phyloP scores from a whole-genome alignment of 306 rosid species.

The Carpinus fangiana region DNA sequence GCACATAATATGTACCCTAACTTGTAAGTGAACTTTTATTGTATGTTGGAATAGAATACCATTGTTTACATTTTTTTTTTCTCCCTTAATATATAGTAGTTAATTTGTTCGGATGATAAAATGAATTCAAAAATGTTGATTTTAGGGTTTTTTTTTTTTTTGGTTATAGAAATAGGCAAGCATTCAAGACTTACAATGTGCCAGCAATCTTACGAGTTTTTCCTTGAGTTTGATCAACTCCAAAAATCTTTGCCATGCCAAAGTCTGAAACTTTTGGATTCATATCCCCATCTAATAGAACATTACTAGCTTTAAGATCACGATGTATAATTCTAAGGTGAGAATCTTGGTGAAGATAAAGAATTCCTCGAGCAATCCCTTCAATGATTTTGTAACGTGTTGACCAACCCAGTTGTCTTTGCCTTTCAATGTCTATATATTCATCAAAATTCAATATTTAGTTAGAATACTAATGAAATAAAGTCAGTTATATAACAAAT shows the following conservation, averaged over 20 bases:
- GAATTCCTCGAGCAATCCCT: conserved; percentile 36
- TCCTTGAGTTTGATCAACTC: conserved; percentile 25
- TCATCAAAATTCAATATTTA: no score
- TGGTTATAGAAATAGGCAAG: no score
- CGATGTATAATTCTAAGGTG: conserved; percentile 35
- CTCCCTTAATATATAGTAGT: no score
- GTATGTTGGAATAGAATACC: no score
- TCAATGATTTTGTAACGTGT: conserved; percentile 35
- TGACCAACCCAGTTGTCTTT: conserved; percentile 38
- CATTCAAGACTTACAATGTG: conserved; percentile 24
- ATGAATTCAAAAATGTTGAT: no score
- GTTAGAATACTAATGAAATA: no score
- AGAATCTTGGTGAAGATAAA: conserved; percentile 46
- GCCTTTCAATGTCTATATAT: conserved; percentile 30
- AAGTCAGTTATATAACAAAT: no score
- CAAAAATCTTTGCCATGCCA: conserved; percentile 29
- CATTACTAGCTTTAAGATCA: conserved; percentile 38
- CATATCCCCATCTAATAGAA: conserved; percentile 34
- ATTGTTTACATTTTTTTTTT: no score
- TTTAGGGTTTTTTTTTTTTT: no score
- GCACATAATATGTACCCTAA: no score
- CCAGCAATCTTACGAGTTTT: conserved; percentile 28
- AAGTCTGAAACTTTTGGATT: conserved; percentile 31
- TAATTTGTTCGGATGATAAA: no score
- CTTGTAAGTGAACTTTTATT: no score